phyloP scores from a whole-genome alignment of 495 filamentous ascomycete species.

The Collariella sp. region DNA sequence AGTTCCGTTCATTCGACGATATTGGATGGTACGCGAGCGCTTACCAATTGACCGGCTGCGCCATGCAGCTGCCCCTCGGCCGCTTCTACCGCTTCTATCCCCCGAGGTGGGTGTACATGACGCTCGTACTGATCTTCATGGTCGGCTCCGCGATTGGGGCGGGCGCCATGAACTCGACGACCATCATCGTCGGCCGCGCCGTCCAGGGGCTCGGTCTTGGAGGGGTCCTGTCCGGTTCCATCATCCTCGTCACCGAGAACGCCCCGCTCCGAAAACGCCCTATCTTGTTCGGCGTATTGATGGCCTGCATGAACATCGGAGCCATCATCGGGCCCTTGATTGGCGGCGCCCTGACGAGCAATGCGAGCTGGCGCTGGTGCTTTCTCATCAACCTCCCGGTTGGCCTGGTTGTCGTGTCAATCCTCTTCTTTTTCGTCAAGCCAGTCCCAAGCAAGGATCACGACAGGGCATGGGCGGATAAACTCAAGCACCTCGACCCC shows the following conservation, averaged over 20 bases:
- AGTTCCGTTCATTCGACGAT: conserved; percentile 32
- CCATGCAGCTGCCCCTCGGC: conserved; percentile 41
- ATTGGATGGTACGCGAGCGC: conserved; percentile 41
- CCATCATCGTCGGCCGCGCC: conserved; percentile 42
- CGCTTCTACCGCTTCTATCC: conserved; percentile 40
- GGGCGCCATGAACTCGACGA: conserved; percentile 35
- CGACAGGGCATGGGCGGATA: conserved; percentile 7
- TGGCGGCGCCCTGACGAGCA: conserved; percentile 43
- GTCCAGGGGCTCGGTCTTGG: conserved; percentile 38
- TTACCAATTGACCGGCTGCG: conserved; percentile 43
- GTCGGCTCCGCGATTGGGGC: conserved; percentile 39
- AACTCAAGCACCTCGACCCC: conserved; percentile 31
- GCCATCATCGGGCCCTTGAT: conserved; percentile 30
- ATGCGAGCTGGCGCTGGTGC: conserved; percentile 38
- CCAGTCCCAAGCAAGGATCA: too few species aligned
- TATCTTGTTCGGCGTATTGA: conserved; percentile 60
- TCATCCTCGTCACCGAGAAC: conserved; percentile 49
- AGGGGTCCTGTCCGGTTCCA: conserved; percentile 40
- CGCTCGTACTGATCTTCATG: conserved; percentile 32
- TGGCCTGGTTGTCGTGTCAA: conserved; percentile 21
- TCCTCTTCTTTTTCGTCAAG: conserved; percentile 33
- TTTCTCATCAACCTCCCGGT: conserved; percentile 41
- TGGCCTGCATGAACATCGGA: conserved; percentile 69
- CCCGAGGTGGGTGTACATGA: conserved; percentile 35
- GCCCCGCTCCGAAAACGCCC: conserved; percentile 53